Evolutionary conservation across 192 early-diverging fungal species (phyloP).

Genomic region (Entrophospora sp.): DNA sequence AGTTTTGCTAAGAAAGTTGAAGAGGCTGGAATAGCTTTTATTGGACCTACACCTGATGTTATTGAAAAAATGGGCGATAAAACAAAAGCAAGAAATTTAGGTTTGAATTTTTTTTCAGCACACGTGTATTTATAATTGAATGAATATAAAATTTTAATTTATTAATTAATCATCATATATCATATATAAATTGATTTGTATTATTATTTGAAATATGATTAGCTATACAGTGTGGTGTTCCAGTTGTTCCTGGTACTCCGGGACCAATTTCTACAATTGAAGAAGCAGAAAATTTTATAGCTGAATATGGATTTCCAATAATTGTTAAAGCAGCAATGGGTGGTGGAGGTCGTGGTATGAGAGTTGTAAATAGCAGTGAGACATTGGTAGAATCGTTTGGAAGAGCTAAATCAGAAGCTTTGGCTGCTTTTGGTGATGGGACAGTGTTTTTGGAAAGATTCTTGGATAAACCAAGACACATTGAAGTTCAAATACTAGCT

Average conservation of each 20-base stretch:
- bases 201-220: no score
- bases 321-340: slow-evolving; percentile 98
- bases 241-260: slow-evolving; percentile 89
- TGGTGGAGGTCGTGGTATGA: slow-evolving; percentile 94
- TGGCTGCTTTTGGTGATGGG: slow-evolving; percentile 90
- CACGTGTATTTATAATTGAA: no score
- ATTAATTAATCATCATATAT: background rate
- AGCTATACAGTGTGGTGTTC: slow-evolving; percentile 75
- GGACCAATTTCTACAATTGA: slow-evolving; percentile 62
- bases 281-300: slow-evolving; percentile 66
- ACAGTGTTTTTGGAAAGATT: slow-evolving; percentile 94
- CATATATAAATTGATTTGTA: background rate
- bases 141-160: no score
- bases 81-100: slow-evolving; percentile 81
- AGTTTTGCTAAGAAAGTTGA: slow-evolving; percentile 84
- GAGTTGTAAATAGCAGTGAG: slow-evolving; percentile 71
- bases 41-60: slow-evolving; percentile 75
- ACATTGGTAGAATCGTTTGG: slow-evolving; percentile 72
- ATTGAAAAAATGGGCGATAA: slow-evolving; percentile 93
- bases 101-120: slow-evolving; percentile 40
- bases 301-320: slow-evolving; percentile 79
- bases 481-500: slow-evolving; percentile 94
- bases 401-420: slow-evolving; percentile 81
- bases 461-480: slow-evolving; percentile 84
- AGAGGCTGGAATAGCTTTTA: slow-evolving; percentile 83